Evolutionary conservation across 2,329 filamentous ascomycete species (phyloP).

Genomic region (Colletotrichum brevisporum): DNA sequence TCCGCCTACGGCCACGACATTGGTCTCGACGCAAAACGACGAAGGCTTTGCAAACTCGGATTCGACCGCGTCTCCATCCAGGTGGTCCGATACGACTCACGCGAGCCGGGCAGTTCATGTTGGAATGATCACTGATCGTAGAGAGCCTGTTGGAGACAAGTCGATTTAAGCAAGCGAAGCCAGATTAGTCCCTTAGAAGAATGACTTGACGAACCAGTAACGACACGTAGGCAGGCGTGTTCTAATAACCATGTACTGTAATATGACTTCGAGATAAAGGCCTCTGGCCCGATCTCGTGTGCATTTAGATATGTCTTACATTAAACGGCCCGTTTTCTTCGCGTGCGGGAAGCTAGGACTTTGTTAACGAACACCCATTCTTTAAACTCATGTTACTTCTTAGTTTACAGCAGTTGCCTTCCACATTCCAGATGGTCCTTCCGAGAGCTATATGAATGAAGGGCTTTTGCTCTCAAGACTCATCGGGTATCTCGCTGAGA

Average conservation of each 20-base stretch:
- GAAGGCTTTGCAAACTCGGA: background rate
- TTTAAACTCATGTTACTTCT: too few relatives aligned
- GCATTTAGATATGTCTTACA: too few relatives aligned
- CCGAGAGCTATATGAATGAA: constrained; percentile 68
- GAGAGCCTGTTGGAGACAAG: background rate
- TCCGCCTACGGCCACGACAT: background rate
- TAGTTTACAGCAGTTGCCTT: constrained; percentile 56
- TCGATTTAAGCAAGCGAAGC: background rate
- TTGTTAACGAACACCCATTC: too few relatives aligned
- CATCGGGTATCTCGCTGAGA: constrained; percentile 64
- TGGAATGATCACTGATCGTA: background rate
- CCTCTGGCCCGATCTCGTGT: too few relatives aligned
- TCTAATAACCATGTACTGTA: too few relatives aligned
- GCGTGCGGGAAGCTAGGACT: too few relatives aligned
- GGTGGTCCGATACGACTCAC: background rate
- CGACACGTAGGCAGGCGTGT: too few relatives aligned
- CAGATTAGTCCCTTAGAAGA: background rate
- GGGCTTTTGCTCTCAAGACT: constrained; percentile 60
- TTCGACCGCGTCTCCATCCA: background rate
- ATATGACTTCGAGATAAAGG: too few relatives aligned
- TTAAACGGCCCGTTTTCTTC: too few relatives aligned
- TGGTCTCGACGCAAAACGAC: background rate
- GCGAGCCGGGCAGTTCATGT: background rate
- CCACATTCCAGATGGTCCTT: constrained; percentile 65
- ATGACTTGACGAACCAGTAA: too few relatives aligned